A percentile compares a stretch with the other conserved stretches of the same genome.
Evolutionary conservation across 2,329 filamentous ascomycete genomes (phyloP).

Genomic region (Annulohypoxylon truncatum): DNA sequence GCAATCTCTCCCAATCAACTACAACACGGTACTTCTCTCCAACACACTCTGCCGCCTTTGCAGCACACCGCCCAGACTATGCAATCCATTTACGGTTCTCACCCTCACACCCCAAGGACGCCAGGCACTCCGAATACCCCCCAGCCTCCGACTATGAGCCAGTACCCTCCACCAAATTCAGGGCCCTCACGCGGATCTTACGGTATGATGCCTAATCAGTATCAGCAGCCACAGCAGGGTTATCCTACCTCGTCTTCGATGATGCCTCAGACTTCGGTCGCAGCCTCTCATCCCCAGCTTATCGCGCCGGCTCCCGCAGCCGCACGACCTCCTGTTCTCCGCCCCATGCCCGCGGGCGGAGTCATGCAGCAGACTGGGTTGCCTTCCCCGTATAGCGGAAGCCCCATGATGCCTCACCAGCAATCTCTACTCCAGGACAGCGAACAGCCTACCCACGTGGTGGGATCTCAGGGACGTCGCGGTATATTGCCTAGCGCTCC

Average conservation of each 20-base stretch:
- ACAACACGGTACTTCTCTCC: conserved; percentile 59
- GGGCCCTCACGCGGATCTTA: conserved; percentile 60
- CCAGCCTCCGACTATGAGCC: conserved; percentile 64
- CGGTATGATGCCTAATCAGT: conserved; percentile 66
- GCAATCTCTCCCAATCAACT: conserved; percentile 65
- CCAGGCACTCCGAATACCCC: conserved; percentile 73
- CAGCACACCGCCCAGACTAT: conserved; percentile 61
- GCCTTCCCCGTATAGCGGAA: conserved; percentile 70
- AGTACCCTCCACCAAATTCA: conserved; percentile 47
- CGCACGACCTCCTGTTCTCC: conserved; percentile 69
- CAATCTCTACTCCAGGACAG: conserved; percentile 66
- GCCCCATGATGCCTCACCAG: conserved; percentile 65
- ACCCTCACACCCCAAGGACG: conserved; percentile 71
- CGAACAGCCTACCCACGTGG: conserved; percentile 86
- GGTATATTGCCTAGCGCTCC: conserved; percentile 93
- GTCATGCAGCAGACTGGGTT: conserved; percentile 69
- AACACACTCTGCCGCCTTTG: conserved; percentile 68
- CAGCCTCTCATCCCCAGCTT: conserved; percentile 77
- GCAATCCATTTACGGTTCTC: conserved; percentile 67
- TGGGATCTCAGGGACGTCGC: conserved; percentile 91
- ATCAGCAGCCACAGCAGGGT: conserved; percentile 64
- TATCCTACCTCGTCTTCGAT: conserved; percentile 69
- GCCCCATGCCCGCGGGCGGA: conserved; percentile 77
- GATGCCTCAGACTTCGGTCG: conserved; percentile 74
- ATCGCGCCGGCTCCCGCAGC: conserved; percentile 77